phyloP scores from a whole-genome alignment of 2,329 filamentous ascomycete genomes.

The Botrytis sinoallii region DNA sequence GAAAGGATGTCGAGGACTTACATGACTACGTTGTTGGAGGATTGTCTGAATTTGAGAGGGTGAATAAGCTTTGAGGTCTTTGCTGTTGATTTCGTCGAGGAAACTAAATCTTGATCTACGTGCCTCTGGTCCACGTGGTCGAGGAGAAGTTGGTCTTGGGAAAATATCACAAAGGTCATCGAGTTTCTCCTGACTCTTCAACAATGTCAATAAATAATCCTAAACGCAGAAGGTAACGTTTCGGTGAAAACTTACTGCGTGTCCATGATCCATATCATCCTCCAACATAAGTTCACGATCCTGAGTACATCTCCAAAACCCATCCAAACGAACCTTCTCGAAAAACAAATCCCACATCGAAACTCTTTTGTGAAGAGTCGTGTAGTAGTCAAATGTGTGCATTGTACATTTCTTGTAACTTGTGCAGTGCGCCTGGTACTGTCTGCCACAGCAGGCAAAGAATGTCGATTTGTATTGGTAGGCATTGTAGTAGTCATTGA shows the following conservation, averaged over 20 bases:
- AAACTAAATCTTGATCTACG: conserved; percentile 27
- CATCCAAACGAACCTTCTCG: conserved; percentile 59
- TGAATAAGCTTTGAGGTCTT: conserved; percentile 46
- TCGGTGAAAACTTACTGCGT: conserved; percentile 29
- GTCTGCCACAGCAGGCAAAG: conserved; percentile 9
- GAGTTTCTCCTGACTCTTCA: conserved; percentile 25
- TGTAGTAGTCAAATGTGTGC: conserved; percentile 67
- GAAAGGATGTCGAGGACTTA: conserved; percentile 34
- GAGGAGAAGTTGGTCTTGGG: conserved; percentile 24
- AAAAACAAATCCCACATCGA: conserved; percentile 57
- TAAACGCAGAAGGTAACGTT: not conserved
- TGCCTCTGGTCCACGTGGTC: conserved; percentile 29
- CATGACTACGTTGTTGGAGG: conserved; percentile 50
- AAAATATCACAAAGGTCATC: conserved; percentile 32
- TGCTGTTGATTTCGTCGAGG: conserved; percentile 43
- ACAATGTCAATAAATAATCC: conserved; percentile 29
- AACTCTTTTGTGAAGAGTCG: conserved; percentile 55
- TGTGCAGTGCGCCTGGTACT: conserved; percentile 1
- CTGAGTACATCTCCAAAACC: conserved; percentile 72
- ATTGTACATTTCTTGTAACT: conserved; percentile 39
- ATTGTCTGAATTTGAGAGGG: conserved; percentile 48
- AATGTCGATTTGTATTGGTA: not conserved
- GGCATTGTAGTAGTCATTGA: conserved; percentile 8
- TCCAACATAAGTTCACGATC: conserved; percentile 51
- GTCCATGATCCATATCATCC: conserved; percentile 37